Percentiles rank a stretch among this genome's conserved stretches.
Conservation (phyloP, 768 basidiomycete genomes). For the Tulasnella sp. region DNA sequence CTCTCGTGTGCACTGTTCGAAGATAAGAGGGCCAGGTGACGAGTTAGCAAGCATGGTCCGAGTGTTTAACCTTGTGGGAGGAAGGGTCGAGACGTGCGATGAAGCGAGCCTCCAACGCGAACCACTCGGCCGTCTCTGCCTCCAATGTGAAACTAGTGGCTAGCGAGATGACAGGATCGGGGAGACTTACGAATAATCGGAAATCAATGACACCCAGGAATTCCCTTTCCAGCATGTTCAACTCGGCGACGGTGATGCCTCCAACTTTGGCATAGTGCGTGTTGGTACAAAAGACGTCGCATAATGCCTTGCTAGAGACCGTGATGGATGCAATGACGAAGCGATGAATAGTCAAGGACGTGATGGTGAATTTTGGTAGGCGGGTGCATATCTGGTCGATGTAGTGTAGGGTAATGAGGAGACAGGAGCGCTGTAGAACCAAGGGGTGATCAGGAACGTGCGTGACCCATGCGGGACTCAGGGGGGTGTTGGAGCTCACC, state of each 20-base stretch:
- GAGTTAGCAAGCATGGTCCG: slow-evolving; percentile 14
- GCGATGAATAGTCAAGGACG: slow-evolving; percentile 93
- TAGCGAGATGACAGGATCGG: neutral
- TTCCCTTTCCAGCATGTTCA: slow-evolving; percentile 91
- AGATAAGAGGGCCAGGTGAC: slow-evolving; percentile 14
- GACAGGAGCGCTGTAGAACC: slow-evolving; percentile 55
- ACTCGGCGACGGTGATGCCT: slow-evolving; percentile 82
- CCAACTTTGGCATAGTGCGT: slow-evolving; percentile 93
- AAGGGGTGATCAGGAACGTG: neutral
- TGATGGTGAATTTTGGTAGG: slow-evolving; percentile 81
- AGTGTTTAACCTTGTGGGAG: slow-evolving; percentile 1
- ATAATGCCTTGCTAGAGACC: slow-evolving; percentile 88
- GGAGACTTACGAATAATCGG: slow-evolving; percentile 70
- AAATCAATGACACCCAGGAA: slow-evolving; percentile 89
- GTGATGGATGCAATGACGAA: slow-evolving; percentile 92
- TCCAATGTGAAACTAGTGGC: neutral
- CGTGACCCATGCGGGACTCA: neutral
- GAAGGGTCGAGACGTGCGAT: slow-evolving; percentile 8
- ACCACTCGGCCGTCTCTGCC: neutral
- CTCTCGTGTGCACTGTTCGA: slow-evolving; percentile 75
- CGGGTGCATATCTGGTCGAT: slow-evolving; percentile 90
- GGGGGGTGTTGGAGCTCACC: slow-evolving; percentile 39
- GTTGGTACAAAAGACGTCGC: slow-evolving; percentile 94
- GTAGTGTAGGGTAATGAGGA: slow-evolving; percentile 77
- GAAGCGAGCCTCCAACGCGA: neutral